Conservation (phyloP, 2,329 filamentous ascomycete genomes). For the Triangularia setosa region DNA sequence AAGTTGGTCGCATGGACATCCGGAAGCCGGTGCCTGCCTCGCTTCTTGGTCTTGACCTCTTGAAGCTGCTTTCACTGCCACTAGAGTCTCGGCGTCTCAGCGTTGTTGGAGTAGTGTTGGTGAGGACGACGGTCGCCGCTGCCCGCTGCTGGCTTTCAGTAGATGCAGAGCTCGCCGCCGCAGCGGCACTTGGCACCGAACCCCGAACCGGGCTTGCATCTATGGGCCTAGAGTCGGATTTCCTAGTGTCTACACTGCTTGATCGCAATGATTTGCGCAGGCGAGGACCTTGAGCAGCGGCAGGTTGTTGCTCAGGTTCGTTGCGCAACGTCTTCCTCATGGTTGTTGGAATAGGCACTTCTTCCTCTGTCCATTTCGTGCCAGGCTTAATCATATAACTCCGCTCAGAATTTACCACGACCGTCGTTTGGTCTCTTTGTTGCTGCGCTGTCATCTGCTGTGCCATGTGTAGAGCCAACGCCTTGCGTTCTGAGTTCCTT, state of each 20-base stretch:
- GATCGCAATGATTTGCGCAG: conserved; percentile 36
- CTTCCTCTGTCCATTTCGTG: conserved; percentile 24
- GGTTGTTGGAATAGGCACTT: conserved; percentile 10
- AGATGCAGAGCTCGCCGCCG: background rate
- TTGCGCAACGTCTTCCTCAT: conserved; percentile 26
- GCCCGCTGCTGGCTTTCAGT: conserved; percentile 5
- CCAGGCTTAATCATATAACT: conserved; percentile 32
- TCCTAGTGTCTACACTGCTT: conserved; percentile 10
- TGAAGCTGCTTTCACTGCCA: conserved; percentile 80
- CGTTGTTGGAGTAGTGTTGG: conserved; percentile 27
- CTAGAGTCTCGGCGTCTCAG: conserved; percentile 56
- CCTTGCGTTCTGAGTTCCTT: conserved; percentile 38
- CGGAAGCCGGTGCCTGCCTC: conserved; percentile 59
- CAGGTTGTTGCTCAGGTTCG: conserved; percentile 17
- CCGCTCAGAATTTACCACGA: conserved; percentile 14
- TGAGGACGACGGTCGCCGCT: background rate
- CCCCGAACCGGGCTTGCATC: background rate
- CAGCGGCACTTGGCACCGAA: background rate
- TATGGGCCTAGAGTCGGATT: background rate
- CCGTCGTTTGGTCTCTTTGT: background rate
- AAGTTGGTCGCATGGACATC: conserved; percentile 63
- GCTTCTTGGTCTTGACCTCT: conserved; percentile 51
- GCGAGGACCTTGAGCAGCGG: conserved; percentile 8
- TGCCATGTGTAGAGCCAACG: conserved; percentile 44
- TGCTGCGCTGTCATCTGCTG: conserved; percentile 53